Conservation (phyloP, 208 protist species). For the Wallacemonas sp. region DNA sequence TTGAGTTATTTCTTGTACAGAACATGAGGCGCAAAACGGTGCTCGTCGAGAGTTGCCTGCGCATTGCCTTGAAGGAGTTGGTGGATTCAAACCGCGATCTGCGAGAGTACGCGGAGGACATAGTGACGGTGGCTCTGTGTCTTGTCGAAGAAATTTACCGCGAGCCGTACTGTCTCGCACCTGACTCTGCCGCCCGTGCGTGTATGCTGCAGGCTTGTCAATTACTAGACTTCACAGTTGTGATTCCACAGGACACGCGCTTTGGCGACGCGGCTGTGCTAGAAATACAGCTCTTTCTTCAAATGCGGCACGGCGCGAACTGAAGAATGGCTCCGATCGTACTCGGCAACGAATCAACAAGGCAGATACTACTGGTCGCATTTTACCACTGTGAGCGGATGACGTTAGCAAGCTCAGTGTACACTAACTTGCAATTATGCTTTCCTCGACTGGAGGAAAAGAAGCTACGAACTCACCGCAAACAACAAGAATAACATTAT, state of each 20-base stretch:
- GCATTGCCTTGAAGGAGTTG: conserved; percentile 47
- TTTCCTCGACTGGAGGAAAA: no score
- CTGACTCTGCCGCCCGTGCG: conserved; percentile 57
- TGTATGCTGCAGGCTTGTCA: conserved; percentile 42
- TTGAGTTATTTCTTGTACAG: conserved; percentile 67
- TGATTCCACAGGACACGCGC: background rate
- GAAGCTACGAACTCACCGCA: no score
- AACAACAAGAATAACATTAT: no score
- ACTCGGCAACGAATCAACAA: no score
- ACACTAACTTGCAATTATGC: background rate
- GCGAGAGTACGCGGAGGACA: conserved; percentile 25
- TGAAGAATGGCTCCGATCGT: no score
- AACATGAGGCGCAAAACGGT: conserved; percentile 55
- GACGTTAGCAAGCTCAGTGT: background rate
- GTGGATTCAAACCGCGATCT: conserved; percentile 15
- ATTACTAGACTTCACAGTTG: background rate
- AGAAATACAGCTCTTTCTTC: conserved; percentile 1
- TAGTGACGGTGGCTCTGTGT: conserved; percentile 50
- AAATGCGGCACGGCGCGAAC: no score
- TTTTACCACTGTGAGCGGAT: no score
- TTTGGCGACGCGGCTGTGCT: background rate
- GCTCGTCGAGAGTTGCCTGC: conserved; percentile 73
- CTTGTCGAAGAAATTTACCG: conserved; percentile 53
- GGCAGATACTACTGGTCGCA: no score
- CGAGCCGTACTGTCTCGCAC: conserved; percentile 53